phyloP scores from a whole-genome alignment of 108 stramenopile species.

The Pseudonitzschia multiseries region DNA sequence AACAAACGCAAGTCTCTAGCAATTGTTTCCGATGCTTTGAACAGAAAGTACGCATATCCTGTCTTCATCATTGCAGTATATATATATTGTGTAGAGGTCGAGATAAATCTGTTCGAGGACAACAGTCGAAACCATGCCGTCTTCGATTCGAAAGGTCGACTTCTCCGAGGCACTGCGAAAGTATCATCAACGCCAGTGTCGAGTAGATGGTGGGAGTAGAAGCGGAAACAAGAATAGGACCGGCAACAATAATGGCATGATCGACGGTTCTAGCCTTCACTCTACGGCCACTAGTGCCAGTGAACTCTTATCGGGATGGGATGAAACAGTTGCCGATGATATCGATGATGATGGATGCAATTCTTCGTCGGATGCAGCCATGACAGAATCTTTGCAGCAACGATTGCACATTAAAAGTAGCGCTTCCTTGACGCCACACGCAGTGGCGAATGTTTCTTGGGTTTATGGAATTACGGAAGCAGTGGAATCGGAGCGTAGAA shows the following conservation, averaged over 20 bases:
- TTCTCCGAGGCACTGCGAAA: not conserved
- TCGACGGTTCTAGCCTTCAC: not conserved
- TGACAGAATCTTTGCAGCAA: not conserved
- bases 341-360: not conserved
- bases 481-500: not conserved
- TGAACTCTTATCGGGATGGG: conserved; percentile 26
- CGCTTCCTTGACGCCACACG: conserved; percentile 30
- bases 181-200: conserved; percentile 14
- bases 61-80: no score
- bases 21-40: no score
- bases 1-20: no score
- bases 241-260: not conserved
- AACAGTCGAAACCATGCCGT: conserved; percentile 4
- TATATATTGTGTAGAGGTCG: not conserved
- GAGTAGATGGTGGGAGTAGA: not conserved
- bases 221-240: not conserved
- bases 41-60: no score
- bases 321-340: conserved; percentile 28
- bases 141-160: conserved; percentile 14
- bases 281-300: not conserved
- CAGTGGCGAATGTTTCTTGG: conserved; percentile 21
- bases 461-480: conserved; percentile 22
- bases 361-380: not conserved
- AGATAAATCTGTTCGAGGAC: not conserved
- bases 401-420: not conserved